phyloP scores from a whole-genome alignment of 2,329 filamentous ascomycete species.

The Colletotrichum gloeosporioides region DNA sequence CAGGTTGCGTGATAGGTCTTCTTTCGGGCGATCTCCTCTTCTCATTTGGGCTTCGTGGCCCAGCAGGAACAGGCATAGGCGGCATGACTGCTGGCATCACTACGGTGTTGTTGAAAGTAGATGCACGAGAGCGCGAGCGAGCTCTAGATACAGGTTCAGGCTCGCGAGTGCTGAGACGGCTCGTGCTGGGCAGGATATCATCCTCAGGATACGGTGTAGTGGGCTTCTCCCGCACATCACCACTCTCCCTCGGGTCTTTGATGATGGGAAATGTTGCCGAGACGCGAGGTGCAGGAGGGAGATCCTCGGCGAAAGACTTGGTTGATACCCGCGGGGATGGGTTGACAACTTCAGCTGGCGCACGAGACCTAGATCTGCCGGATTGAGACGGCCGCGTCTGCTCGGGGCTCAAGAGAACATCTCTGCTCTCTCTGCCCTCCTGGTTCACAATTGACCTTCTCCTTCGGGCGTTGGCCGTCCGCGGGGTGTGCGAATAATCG shows the following conservation, averaged over 20 bases:
- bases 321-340: slow-evolving; percentile 31
- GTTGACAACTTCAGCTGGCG: slow-evolving; percentile 31
- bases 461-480: slow-evolving; percentile 32
- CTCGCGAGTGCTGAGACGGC: slow-evolving; percentile 13
- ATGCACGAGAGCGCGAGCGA: slow-evolving; percentile 29
- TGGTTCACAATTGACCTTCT: slow-evolving; percentile 40
- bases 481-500: slow-evolving; percentile 36
- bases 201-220: slow-evolving; percentile 32
- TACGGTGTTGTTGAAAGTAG: slow-evolving; percentile 28
- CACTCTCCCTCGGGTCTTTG: slow-evolving; percentile 11
- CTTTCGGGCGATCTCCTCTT: slow-evolving; percentile 26
- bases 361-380: slow-evolving; percentile 37
- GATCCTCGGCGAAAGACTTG: slow-evolving; percentile 16
- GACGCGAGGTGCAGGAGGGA: slow-evolving; percentile 25
- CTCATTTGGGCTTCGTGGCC: slow-evolving; percentile 24
- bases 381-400: slow-evolving; percentile 17
- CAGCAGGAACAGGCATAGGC: slow-evolving; percentile 24
- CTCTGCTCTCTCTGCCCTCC: slow-evolving; percentile 30
- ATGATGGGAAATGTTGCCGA: slow-evolving; percentile 35
- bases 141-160: slow-evolving; percentile 4
- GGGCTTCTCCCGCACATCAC: slow-evolving; percentile 4
- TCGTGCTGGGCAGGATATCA: slow-evolving; percentile 31
- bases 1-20: neutral
- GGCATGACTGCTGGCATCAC: slow-evolving; percentile 24
- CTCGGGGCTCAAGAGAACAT: slow-evolving; percentile 26